Percentiles rank a stretch among this genome's conserved stretches.
Evolutionary conservation across 257 asterid genomes (phyloP).

Genomic region (Echium plantagineum): DNA sequence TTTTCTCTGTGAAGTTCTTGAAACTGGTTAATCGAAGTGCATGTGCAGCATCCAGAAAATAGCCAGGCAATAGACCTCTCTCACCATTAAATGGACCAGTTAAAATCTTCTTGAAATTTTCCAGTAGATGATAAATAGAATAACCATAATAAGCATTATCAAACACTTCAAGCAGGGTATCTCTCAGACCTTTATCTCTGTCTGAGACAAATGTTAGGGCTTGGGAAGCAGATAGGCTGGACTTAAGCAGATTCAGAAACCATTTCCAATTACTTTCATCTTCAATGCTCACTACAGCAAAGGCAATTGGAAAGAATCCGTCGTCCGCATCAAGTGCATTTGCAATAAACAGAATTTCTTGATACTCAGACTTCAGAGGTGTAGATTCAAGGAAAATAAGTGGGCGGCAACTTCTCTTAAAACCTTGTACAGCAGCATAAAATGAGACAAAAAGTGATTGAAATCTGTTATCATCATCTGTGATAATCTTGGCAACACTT

Average conservation of each 20-base stretch:
- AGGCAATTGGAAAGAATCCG: slow-evolving; percentile 73
- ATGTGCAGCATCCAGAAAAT: slow-evolving; percentile 61
- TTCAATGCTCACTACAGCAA: slow-evolving; percentile 61
- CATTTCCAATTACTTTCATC: slow-evolving; percentile 60
- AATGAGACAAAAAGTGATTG: slow-evolving; percentile 53
- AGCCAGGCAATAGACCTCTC: slow-evolving; percentile 59
- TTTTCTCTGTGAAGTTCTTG: slow-evolving; percentile 50
- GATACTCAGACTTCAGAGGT: slow-evolving; percentile 56
- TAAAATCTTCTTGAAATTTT: slow-evolving; percentile 65
- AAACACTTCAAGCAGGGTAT: slow-evolving; percentile 40
- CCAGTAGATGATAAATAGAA: slow-evolving; percentile 72
- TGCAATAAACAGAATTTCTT: slow-evolving; percentile 59
- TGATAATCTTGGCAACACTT: slow-evolving; percentile 42
- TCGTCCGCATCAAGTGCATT: slow-evolving; percentile 82
- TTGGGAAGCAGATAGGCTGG: slow-evolving; percentile 37
- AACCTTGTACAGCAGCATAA: slow-evolving; percentile 47
- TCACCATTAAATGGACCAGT: slow-evolving; percentile 77
- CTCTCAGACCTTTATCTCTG: slow-evolving; percentile 55
- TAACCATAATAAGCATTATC: slow-evolving; percentile 60
- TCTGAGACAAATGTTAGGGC: slow-evolving; percentile 72
- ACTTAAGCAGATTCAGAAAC: slow-evolving; percentile 74
- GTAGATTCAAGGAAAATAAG: slow-evolving; percentile 72
- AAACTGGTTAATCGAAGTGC: slow-evolving; percentile 47
- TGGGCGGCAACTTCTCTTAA: slow-evolving; percentile 61
- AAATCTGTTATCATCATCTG: slow-evolving; percentile 50